Evolutionary conservation across 177 flowering plant species (phyloP).

Genomic region (Vitis hybrid): DNA sequence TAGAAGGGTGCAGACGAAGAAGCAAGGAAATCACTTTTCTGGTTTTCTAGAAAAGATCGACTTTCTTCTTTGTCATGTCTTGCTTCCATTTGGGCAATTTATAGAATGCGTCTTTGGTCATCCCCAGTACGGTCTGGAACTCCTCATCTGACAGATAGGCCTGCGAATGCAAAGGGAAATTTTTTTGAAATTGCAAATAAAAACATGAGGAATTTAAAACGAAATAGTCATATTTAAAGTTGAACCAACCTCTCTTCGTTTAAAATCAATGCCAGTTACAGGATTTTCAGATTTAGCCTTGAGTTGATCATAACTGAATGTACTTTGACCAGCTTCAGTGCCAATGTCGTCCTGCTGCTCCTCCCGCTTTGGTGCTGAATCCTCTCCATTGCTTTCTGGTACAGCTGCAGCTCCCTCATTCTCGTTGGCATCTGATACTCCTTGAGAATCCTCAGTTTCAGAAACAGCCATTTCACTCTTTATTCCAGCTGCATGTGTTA

Average conservation of each 20-base stretch:
- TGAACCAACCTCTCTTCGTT: constrained; percentile 79
- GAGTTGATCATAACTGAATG: constrained; percentile 76
- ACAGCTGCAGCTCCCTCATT: constrained; percentile 30
- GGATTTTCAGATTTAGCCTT: constrained; percentile 84
- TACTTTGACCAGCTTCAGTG: constrained; percentile 32
- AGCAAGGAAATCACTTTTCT: constrained; percentile 10
- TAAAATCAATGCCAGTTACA: constrained; percentile 82
- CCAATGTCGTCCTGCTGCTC: constrained; percentile 40
- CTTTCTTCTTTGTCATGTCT: constrained; percentile 86
- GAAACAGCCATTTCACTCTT: constrained; percentile 34
- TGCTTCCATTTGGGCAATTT: constrained; percentile 94
- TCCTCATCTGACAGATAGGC: constrained; percentile 83
- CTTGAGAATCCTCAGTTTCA: constrained; percentile 44
- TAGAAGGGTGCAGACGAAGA: background rate
- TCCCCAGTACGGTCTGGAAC: constrained; percentile 64
- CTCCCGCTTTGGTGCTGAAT: constrained; percentile 41
- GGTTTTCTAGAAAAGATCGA: constrained; percentile 65
- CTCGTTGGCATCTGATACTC: constrained; percentile 37
- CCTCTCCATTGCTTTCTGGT: constrained; percentile 52
- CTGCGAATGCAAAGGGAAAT: constrained; percentile 31
- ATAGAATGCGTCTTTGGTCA: constrained; percentile 79
- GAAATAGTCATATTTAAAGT: background rate
- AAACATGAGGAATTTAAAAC: background rate
- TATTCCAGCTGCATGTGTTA: constrained; percentile 30
- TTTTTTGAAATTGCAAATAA: background rate